These are phyloP conservation scores for Gastrolobium villosum DNA, from an alignment of 306 rosid species.

Conservation along the genomic window DNA sequence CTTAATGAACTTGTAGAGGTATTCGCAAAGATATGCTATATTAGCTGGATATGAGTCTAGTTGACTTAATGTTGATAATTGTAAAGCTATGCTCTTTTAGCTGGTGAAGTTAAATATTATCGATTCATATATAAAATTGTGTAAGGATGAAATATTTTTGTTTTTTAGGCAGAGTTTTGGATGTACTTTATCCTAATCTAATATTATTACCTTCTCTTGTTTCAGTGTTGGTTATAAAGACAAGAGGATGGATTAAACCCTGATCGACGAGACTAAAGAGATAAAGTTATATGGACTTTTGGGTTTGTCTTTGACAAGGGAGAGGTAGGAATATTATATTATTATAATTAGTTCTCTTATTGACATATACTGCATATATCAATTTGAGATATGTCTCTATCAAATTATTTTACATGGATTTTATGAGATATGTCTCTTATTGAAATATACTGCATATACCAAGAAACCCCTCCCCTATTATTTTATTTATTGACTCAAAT, in stretches of 20 bases:
- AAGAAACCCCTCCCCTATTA: no score
- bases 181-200: constrained; percentile 19
- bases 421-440: no score
- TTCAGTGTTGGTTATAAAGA: constrained; percentile 93
- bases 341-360: constrained; percentile 6
- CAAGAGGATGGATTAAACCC: constrained; percentile 82
- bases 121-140: constrained; percentile 26
- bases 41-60: not conserved
- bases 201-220: constrained; percentile 44
- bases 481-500: no score
- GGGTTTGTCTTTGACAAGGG: constrained; percentile 80
- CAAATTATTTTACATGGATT: no score
- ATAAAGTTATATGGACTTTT: constrained; percentile 81
- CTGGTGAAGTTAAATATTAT: constrained; percentile 3
- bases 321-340: constrained; percentile 64
- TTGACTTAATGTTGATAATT: constrained; percentile 17
- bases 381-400: constrained; percentile 8
- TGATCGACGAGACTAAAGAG: constrained; percentile 63
- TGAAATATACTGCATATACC: no score
- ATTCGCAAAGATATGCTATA: not conserved
- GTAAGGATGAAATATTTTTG: not conserved
- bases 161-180: constrained; percentile 14
- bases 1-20: constrained; percentile 13
- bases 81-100: constrained; percentile 21
- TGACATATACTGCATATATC: not conserved